Percentiles rank a stretch among this genome's conserved stretches.
Evolutionary conservation across 2,329 filamentous ascomycete species (phyloP).

Genomic region (Macrophomina tecta): DNA sequence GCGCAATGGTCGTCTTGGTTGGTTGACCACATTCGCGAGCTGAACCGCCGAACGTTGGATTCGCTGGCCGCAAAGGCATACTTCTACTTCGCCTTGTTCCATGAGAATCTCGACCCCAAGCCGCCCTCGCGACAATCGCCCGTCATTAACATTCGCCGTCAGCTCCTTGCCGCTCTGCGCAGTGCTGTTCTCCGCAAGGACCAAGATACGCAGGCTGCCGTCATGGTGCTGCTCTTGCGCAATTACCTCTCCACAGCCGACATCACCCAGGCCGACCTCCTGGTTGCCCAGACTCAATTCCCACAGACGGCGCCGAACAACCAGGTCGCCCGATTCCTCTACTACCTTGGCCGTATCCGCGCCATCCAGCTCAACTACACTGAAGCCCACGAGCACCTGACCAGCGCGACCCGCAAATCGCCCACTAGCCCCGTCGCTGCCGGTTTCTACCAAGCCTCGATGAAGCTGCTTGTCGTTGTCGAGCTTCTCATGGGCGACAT

Average conservation of each 20-base stretch:
- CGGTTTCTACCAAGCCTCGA: constrained; percentile 94
- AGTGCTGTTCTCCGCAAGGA: constrained; percentile 98
- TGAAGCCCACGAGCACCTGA: constrained; percentile 92
- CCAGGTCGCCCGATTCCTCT: constrained; percentile 95
- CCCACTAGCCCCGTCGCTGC: constrained; percentile 87
- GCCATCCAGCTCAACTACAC: constrained; percentile 97
- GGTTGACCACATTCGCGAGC: constrained; percentile 80
- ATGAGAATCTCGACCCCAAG: constrained; percentile 85
- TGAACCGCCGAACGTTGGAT: constrained; percentile 94
- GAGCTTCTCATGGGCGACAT: constrained; percentile 99
- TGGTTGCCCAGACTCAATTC: constrained; percentile 95
- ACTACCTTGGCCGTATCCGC: constrained; percentile 95
- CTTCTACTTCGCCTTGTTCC: constrained; percentile 97
- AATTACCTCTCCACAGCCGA: constrained; percentile 97
- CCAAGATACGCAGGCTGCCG: constrained; percentile 93
- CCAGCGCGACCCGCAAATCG: constrained; percentile 91
- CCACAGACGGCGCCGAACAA: constrained; percentile 95
- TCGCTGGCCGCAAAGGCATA: constrained; percentile 94
- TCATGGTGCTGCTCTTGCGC: constrained; percentile 91
- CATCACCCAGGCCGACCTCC: constrained; percentile 93
- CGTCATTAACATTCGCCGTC: constrained; percentile 83
- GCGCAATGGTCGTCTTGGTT: constrained; percentile 84
- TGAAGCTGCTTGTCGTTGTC: constrained; percentile 94
- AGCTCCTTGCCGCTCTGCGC: constrained; percentile 83
- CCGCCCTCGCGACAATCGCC: constrained; percentile 89